These are phyloP conservation scores for Trametes maxima DNA, from an alignment of 768 basidiomycete genomes.

Conservation along the genomic window DNA sequence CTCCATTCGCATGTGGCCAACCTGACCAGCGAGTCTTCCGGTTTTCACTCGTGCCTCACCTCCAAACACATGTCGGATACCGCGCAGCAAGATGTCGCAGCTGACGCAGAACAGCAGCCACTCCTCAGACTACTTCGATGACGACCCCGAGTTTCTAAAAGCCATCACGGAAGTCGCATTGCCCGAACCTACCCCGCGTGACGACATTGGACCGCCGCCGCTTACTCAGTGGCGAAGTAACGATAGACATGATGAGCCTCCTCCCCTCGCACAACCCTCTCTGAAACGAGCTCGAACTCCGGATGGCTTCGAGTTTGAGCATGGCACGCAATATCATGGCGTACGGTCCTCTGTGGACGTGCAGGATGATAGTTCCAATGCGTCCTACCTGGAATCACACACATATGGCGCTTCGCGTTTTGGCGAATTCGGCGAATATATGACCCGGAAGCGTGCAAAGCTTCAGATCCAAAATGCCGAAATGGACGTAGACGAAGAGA, in stretches of 20 bases:
- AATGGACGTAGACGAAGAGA: slow-evolving; percentile 33
- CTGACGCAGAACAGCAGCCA: slow-evolving; percentile 25
- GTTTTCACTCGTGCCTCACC: too few species aligned
- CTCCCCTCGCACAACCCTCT: slow-evolving; percentile 40
- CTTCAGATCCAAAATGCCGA: slow-evolving; percentile 76
- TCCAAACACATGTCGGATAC: neutral
- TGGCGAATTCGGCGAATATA: slow-evolving; percentile 86
- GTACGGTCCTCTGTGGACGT: slow-evolving; percentile 20
- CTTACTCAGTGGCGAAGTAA: slow-evolving; percentile 27
- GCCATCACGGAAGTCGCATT: slow-evolving; percentile 48
- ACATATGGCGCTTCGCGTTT: slow-evolving; percentile 81
- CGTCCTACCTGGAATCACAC: slow-evolving; percentile 29
- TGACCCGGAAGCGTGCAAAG: slow-evolving; percentile 89
- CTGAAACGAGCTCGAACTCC: slow-evolving; percentile 43
- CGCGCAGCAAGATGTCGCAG: neutral
- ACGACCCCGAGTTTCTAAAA: slow-evolving; percentile 55
- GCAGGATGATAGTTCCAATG: neutral
- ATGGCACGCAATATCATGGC: slow-evolving; percentile 15
- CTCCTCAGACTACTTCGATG: slow-evolving; percentile 60
- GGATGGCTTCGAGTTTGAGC: slow-evolving; percentile 39
- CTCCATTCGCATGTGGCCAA: too few species aligned
- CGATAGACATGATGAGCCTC: slow-evolving; percentile 36
- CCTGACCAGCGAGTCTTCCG: too few species aligned
- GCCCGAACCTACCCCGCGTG: slow-evolving; percentile 15
- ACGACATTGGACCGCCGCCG: slow-evolving; percentile 6